Conservation (phyloP, 2,329 filamentous ascomycete genomes). For the Zasmidium citrigriseum region DNA sequence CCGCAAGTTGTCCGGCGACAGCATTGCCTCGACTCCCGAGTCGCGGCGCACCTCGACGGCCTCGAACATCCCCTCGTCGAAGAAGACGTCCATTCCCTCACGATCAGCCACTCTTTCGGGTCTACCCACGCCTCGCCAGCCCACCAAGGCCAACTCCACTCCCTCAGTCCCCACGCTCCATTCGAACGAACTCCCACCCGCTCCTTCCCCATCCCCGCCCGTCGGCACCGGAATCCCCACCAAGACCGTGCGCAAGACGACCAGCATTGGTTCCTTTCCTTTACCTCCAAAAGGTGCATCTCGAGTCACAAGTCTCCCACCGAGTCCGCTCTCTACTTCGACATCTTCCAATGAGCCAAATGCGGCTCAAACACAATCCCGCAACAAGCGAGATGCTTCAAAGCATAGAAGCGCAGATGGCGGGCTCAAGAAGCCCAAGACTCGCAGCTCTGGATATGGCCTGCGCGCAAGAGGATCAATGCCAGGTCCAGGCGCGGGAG, state of each 20-base stretch:
- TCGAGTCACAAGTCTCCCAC: conserved; percentile 61
- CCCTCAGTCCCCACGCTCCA: conserved; percentile 56
- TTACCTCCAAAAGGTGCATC: conserved; percentile 74
- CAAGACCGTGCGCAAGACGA: conserved; percentile 77
- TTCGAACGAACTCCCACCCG: conserved; percentile 40
- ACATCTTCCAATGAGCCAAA: conserved; percentile 44
- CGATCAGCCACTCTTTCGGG: conserved; percentile 50
- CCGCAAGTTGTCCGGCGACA: conserved; percentile 58
- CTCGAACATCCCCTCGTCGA: conserved; percentile 26
- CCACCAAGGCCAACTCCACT: conserved; percentile 49
- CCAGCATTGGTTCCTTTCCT: conserved; percentile 93
- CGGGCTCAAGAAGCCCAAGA: conserved; percentile 28
- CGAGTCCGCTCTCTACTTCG: conserved; percentile 52
- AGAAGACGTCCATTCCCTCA: conserved; percentile 32
- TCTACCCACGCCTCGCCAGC: conserved; percentile 49
- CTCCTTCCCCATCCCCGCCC: conserved; percentile 15
- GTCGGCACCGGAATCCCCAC: conserved; percentile 18
- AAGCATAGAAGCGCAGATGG: conserved; percentile 36
- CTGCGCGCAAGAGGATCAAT: conserved; percentile 49
- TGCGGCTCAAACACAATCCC: conserved; percentile 34
- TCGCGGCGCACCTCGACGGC: conserved; percentile 29
- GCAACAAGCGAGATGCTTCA: conserved; percentile 29
- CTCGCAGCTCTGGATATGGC: conserved; percentile 40
- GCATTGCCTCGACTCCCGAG: conserved; percentile 46
- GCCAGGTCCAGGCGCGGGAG: conserved; percentile 48